These are phyloP conservation scores for Aspergillus floridensis DNA, from an alignment of 2,329 filamentous ascomycete genomes.

Conservation along the genomic window DNA sequence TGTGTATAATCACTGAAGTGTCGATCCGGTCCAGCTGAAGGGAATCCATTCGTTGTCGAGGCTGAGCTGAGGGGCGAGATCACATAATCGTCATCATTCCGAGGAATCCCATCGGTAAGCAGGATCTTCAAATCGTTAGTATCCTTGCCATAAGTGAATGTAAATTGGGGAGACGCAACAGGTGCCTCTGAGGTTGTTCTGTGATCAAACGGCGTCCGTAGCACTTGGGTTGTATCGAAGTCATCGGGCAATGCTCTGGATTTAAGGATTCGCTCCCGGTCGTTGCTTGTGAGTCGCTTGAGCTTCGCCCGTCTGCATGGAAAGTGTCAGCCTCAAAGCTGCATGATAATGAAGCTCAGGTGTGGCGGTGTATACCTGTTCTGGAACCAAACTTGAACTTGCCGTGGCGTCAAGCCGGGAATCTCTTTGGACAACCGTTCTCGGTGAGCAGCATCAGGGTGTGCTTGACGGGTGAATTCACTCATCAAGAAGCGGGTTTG, in stretches of 20 bases:
- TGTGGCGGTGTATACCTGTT: constrained; percentile 65
- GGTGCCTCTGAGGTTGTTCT: constrained; percentile 48
- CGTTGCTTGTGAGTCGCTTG: constrained; percentile 60
- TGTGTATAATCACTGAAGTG: constrained; percentile 28
- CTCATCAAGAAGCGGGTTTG: constrained; percentile 98
- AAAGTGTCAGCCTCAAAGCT: constrained; percentile 11
- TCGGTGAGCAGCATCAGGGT: constrained; percentile 86
- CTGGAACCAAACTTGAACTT: constrained; percentile 98
- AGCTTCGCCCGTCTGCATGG: constrained; percentile 56
- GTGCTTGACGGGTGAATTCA: constrained; percentile 91
- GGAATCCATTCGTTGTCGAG: constrained; percentile 37
- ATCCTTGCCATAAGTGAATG: constrained; percentile 41
- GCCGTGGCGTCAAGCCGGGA: constrained; percentile 82
- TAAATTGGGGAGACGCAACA: constrained; percentile 46
- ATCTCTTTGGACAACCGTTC: constrained; percentile 87
- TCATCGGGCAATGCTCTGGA: constrained; percentile 59
- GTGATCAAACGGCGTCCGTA: constrained; percentile 54
- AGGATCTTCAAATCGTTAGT: constrained; percentile 29
- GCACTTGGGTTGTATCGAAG: constrained; percentile 59
- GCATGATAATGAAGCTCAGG: no score
- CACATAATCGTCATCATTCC: constrained; percentile 39
- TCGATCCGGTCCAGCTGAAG: constrained; percentile 27
- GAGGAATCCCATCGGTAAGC: constrained; percentile 34
- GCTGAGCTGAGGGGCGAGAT: constrained; percentile 38
- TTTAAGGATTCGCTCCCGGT: constrained; percentile 60